Evolutionary conservation across 768 basidiomycete genomes (phyloP).

Genomic region (Tephrocybe sp.): DNA sequence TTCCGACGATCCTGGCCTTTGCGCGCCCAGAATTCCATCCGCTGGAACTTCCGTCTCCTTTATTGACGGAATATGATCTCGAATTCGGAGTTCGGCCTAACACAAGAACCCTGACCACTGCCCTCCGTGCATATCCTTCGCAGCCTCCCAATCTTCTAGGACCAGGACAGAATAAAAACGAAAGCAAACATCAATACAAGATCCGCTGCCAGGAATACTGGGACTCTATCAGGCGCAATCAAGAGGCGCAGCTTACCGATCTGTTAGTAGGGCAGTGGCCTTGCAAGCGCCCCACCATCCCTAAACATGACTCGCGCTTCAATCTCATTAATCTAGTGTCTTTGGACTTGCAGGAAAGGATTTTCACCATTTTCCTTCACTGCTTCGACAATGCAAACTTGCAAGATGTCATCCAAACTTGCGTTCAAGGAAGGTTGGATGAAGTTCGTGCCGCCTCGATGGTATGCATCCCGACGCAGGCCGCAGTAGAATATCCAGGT

Average conservation of each 20-base stretch:
- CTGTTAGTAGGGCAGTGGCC: constrained; percentile 20
- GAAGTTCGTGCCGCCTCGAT: neutral
- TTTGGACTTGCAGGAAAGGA: neutral
- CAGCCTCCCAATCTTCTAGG: neutral
- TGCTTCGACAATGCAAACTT: constrained; percentile 18
- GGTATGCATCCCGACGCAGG: neutral
- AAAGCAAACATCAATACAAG: constrained; percentile 1
- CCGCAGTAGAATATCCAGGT: neutral
- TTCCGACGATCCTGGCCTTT: constrained; percentile 32
- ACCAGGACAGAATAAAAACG: neutral
- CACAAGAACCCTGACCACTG: constrained; percentile 4
- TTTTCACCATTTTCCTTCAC: constrained; percentile 2
- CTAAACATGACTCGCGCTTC: neutral
- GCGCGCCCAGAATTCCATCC: constrained; percentile 17
- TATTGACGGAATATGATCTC: constrained; percentile 16
- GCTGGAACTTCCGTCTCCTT: constrained; percentile 16
- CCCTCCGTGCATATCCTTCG: neutral
- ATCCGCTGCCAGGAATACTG: constrained; percentile 6
- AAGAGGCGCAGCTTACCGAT: constrained; percentile 10
- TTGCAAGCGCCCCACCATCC: constrained; percentile 7
- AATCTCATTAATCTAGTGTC: constrained; percentile 2
- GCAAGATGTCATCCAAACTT: constrained; percentile 7
- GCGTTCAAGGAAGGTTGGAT: constrained; percentile 15
- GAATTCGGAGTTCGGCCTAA: constrained; percentile 18
- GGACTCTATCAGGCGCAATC: neutral